These are phyloP conservation scores for Conticribra weissflogii DNA, from an alignment of 108 stramenopile species.

Conservation along the genomic window DNA sequence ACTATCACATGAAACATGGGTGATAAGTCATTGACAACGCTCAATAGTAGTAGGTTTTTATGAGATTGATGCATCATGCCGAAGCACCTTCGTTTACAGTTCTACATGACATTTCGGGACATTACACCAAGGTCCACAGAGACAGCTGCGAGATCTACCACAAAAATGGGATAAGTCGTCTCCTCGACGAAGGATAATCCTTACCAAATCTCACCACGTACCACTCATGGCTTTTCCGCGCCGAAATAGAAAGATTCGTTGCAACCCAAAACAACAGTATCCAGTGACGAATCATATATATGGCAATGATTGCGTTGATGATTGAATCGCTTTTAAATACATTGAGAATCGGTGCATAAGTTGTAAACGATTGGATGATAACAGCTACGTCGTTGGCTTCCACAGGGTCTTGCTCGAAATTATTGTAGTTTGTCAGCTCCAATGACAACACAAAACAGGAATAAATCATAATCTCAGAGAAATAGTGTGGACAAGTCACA, in stretches of 20 bases:
- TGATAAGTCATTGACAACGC: too few relatives aligned
- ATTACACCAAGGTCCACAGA: too few relatives aligned
- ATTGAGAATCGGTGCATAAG: background rate
- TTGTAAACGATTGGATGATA: background rate
- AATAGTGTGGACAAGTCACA: conserved; percentile 73
- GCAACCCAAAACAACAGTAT: conserved; percentile 63
- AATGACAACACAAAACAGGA: conserved; percentile 52
- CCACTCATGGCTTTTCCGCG: conserved; percentile 57
- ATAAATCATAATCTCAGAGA: conserved; percentile 78
- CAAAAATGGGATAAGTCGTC: conserved; percentile 21
- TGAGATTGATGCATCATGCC: too few relatives aligned
- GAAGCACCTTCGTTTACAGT: too few relatives aligned
- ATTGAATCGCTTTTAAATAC: conserved; percentile 2
- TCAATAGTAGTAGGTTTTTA: too few relatives aligned
- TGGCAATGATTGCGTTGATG: background rate
- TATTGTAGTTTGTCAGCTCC: background rate
- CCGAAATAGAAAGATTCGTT: conserved; percentile 65
- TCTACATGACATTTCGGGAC: too few relatives aligned
- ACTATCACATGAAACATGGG: too few relatives aligned
- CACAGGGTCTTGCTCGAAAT: background rate
- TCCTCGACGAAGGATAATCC: conserved; percentile 20
- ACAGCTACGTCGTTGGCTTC: background rate
- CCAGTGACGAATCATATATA: conserved; percentile 35
- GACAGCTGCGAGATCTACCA: too few relatives aligned
- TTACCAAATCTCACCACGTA: conserved; percentile 36